A percentile compares a stretch with the other conserved stretches of the same genome.
Conservation (phyloP, 2,329 filamentous ascomycete species). For the Chaetomium sp. region DNA sequence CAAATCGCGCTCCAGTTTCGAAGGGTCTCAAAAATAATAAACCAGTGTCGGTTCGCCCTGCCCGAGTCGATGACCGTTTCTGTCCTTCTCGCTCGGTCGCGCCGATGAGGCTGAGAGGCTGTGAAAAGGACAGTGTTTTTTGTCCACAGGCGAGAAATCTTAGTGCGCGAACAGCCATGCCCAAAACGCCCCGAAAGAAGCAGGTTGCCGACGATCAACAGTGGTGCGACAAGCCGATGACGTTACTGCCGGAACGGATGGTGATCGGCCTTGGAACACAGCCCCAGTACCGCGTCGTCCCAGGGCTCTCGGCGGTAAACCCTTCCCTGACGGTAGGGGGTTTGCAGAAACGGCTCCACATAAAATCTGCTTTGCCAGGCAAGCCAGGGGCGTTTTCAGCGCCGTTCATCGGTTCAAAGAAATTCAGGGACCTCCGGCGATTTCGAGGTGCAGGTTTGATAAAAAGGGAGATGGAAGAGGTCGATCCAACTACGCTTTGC, state of each 20-base stretch:
- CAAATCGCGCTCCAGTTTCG: no score
- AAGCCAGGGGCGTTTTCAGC: no score
- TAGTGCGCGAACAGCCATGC: not conserved
- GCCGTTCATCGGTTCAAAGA: no score
- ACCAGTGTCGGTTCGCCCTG: not conserved
- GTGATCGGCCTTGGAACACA: not conserved
- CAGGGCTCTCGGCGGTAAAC: not conserved
- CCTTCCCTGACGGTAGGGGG: not conserved
- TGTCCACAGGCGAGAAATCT: not conserved
- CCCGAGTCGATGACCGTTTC: no score
- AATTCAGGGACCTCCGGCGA: no score
- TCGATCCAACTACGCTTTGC: no score
- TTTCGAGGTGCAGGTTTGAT: no score
- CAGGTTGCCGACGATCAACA: not conserved
- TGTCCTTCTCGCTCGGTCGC: no score
- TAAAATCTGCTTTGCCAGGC: not conserved
- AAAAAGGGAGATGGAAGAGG: no score
- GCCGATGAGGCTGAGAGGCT: no score
- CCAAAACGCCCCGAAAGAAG: not conserved
- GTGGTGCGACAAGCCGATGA: constrained; percentile 1
- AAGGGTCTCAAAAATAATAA: no score
- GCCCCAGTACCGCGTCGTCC: not conserved
- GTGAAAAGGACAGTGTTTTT: not conserved
- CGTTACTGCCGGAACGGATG: not conserved
- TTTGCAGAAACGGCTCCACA: not conserved